These are phyloP conservation scores for Auricularia cornea DNA, from an alignment of 768 basidiomycete species.

Conservation along the genomic window DNA sequence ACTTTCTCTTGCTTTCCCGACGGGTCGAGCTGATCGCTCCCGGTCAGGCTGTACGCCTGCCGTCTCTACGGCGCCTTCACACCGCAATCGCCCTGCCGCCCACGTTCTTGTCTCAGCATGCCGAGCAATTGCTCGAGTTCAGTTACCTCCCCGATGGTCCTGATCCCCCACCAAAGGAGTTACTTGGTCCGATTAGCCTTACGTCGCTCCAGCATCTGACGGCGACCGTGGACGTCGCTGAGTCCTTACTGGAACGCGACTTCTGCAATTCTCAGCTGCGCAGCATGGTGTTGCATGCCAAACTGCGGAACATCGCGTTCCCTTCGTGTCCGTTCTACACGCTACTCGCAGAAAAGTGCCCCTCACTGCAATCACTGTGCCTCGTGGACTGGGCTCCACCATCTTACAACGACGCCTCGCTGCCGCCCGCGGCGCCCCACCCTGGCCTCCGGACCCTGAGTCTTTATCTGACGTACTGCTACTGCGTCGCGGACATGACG, in stretches of 20 bases:
- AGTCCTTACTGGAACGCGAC: background rate
- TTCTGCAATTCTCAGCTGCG: background rate
- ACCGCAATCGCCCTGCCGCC: too few species aligned
- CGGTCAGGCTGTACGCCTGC: too few species aligned
- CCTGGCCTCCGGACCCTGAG: background rate
- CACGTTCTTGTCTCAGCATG: too few species aligned
- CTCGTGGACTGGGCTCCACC: background rate
- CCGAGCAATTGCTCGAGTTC: too few species aligned
- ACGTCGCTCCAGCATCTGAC: background rate
- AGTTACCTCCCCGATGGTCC: too few species aligned
- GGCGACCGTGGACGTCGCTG: background rate
- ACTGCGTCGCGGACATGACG: background rate
- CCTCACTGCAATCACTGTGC: background rate
- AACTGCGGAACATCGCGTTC: background rate
- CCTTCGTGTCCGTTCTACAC: background rate
- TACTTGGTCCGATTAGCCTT: too few species aligned
- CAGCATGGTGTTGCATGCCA: background rate
- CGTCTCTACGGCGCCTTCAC: too few species aligned
- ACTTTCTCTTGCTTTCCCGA: too few species aligned
- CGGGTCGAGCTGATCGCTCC: too few species aligned
- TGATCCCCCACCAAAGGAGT: too few species aligned
- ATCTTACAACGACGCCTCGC: background rate
- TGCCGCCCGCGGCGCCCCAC: background rate
- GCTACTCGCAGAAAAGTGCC: background rate
- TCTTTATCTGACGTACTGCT: background rate